Base-by-base conservation (phyloP, 345 rosid species). In the Clausena lansium region DNA sequence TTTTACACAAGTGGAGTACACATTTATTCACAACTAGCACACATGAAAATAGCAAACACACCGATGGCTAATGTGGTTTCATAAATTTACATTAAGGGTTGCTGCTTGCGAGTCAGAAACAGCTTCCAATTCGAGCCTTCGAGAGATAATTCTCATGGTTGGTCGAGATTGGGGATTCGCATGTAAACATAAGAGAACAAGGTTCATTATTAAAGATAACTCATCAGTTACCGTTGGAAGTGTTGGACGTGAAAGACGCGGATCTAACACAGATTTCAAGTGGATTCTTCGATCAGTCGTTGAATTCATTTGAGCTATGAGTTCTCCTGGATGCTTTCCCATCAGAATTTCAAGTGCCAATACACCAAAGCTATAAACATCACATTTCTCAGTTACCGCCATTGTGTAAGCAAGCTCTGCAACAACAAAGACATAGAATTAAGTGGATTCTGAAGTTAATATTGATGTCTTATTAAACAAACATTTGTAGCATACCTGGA, bases 141-240 rank as follows among this genome's bases (percentile, higher is more conserved):
- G 67, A 77, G 71, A 32, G 24, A 81, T 79, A 36, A 13, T 52
- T 59, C 60, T 62, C 80, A 77, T 72, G 39, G 78, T n/a, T 10
- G 83, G 83, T 50, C 77, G 61, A 45, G 83, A 76, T 20, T 58
- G 63, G 17, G 83, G 83, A 45, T 71, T 50, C 15, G 17, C 6
- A 58, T 10, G 24, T 59, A 71, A 24, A 76, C 80, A 81, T 2
- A 47, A 30, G 55, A 66, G 28, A 22, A 70, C 74, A 19, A 45
- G 57, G 13, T 5, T 39, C 20, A 60, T 6, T 28, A 81, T 7
- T 30, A 68, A 35, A 6, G 35, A 57, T 25, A 81, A 35, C 15
- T 59, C 60, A 73, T 77, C 25, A 32, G 64, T 9, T 27, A 59
- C 47, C 52, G 47, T 74, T 61, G 24, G 64, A 20, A 20, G 73